These are phyloP conservation scores for Santalum album DNA, from an alignment of 164 flowering plant species.

Conservation along the genomic window DNA sequence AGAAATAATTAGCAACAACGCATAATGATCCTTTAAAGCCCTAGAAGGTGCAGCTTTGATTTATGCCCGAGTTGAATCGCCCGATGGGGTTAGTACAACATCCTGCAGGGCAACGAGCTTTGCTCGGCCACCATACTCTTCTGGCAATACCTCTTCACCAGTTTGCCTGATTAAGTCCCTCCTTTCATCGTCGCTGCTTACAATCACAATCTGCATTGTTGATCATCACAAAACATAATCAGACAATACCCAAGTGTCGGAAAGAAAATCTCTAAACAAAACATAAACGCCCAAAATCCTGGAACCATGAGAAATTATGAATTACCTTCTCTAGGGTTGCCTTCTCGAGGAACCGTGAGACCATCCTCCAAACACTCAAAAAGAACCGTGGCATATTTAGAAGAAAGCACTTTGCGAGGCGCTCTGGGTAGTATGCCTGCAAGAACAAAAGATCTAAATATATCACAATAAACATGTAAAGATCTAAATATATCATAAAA, in stretches of 20 bases:
- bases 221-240: background rate
- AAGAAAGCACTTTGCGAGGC: conserved; percentile 52
- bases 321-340: conserved; percentile 75
- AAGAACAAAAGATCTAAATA: background rate
- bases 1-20: no score
- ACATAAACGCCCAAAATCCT: background rate
- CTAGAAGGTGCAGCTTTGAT: no score
- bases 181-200: conserved; percentile 47
- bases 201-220: conserved; percentile 54
- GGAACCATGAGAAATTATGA: no score
- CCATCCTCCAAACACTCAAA: conserved; percentile 67
- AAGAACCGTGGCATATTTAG: conserved; percentile 75
- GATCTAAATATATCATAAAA: no score
- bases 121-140: conserved; percentile 66
- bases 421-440: conserved; percentile 89
- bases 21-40: background rate
- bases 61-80: no score
- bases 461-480: no score
- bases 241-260: background rate
- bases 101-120: conserved; percentile 61
- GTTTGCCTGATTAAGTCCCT: conserved; percentile 28
- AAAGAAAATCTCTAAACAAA: background rate
- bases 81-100: conserved; percentile 20
- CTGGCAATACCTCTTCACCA: conserved; percentile 64
- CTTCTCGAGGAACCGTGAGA: conserved; percentile 68